Percentiles rank a stretch among this genome's conserved stretches.
phyloP scores from a whole-genome alignment of 2,329 filamentous ascomycete species.

The Xylaria polymorpha region DNA sequence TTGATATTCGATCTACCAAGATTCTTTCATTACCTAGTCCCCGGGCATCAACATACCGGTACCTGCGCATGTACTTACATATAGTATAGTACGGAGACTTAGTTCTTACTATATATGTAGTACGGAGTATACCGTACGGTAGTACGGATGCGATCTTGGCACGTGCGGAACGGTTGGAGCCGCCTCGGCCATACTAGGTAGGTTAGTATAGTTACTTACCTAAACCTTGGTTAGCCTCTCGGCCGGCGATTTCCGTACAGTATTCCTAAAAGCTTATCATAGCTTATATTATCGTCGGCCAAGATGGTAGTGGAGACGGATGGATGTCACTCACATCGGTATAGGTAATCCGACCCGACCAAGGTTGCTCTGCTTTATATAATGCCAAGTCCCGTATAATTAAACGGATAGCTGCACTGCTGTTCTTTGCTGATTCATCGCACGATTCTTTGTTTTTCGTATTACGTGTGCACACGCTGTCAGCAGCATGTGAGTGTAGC shows the following conservation, averaged over 20 bases:
- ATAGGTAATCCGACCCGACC: too few relatives aligned
- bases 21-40: too few relatives aligned
- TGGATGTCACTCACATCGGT: too few relatives aligned
- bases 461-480: background rate
- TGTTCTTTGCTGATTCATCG: background rate
- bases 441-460: background rate
- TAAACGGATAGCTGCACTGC: background rate
- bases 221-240: too few relatives aligned
- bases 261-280: constrained; percentile 3
- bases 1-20: background rate
- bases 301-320: background rate
- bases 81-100: too few relatives aligned
- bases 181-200: background rate
- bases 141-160: background rate
- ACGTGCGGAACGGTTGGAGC: background rate
- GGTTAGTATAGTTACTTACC: too few relatives aligned
- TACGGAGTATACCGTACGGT: too few relatives aligned
- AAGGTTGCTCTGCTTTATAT: background rate
- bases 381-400: background rate
- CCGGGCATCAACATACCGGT: too few relatives aligned
- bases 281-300: constrained; percentile 1
- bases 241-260: constrained; percentile 1
- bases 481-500: background rate
- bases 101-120: too few relatives aligned
- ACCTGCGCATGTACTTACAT: too few relatives aligned